These are phyloP conservation scores for Calonectria hawksworthii DNA, from an alignment of 2,329 filamentous ascomycete species.

Conservation along the genomic window DNA sequence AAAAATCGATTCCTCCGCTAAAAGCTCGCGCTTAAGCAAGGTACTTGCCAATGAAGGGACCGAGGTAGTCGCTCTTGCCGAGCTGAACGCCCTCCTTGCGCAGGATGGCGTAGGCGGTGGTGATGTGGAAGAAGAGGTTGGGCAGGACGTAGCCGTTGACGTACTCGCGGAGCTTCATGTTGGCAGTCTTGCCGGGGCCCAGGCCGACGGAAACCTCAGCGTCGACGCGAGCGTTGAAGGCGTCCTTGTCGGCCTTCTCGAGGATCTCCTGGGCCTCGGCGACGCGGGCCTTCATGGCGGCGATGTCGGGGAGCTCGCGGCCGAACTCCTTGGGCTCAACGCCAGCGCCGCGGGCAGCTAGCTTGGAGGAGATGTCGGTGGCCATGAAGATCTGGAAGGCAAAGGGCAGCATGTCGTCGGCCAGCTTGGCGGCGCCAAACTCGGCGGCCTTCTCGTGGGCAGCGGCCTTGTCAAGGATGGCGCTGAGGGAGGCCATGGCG, in stretches of 20 bases:
- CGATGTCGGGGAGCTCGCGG: conserved; percentile 51
- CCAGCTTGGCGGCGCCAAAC: conserved; percentile 48
- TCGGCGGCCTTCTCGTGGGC: conserved; percentile 45
- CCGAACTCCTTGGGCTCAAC: conserved; percentile 42
- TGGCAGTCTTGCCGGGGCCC: conserved; percentile 45
- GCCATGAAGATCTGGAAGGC: conserved; percentile 56
- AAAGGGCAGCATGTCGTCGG: conserved; percentile 60
- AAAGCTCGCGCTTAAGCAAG: conserved; percentile 19
- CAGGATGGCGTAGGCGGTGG: conserved; percentile 71
- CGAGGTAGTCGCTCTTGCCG: conserved; percentile 71
- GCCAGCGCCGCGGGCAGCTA: conserved; percentile 52
- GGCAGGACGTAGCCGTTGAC: conserved; percentile 64
- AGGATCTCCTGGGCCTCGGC: conserved; percentile 47
- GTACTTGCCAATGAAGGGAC: conserved; percentile 49
- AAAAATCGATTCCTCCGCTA: not conserved
- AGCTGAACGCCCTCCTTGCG: conserved; percentile 72
- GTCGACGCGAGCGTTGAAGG: conserved; percentile 49
- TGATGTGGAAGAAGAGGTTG: conserved; percentile 76
- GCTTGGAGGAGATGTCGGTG: conserved; percentile 48
- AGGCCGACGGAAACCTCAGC: conserved; percentile 49
- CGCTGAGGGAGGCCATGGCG: conserved; percentile 49
- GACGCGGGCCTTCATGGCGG: conserved; percentile 53
- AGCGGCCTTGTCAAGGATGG: conserved; percentile 55
- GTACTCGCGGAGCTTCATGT: conserved; percentile 55
- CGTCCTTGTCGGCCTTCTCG: conserved; percentile 49